phyloP scores from a whole-genome alignment of 1,284 basidiomycete genomes.

The Puccinia polysora region DNA sequence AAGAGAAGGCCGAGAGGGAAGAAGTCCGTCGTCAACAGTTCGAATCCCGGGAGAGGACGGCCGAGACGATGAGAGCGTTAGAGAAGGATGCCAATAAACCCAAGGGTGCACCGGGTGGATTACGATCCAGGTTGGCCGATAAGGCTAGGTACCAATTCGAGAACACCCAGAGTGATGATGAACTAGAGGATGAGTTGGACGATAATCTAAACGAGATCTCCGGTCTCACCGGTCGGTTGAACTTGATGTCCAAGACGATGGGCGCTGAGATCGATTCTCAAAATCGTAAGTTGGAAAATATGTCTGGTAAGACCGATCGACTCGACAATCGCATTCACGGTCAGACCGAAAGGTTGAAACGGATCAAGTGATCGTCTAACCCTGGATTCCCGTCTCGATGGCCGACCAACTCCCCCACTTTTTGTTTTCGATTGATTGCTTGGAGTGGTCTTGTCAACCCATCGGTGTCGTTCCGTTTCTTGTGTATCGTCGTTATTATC shows the following conservation, averaged over 20 bases:
- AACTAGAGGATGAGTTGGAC: slow-evolving; percentile 72
- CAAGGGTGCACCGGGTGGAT: slow-evolving; percentile 46
- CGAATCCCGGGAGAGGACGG: slow-evolving; percentile 79
- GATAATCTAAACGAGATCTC: slow-evolving; percentile 85
- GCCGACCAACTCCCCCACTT: too few species aligned
- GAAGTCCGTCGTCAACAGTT: slow-evolving; percentile 77
- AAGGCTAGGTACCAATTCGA: slow-evolving; percentile 87
- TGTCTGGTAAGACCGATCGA: slow-evolving; percentile 65
- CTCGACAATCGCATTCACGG: slow-evolving; percentile 56
- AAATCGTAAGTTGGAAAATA: slow-evolving; percentile 66
- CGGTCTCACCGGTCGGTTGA: slow-evolving; percentile 73
- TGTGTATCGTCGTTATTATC: too few species aligned
- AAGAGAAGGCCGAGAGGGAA: slow-evolving; percentile 79
- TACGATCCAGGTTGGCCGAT: slow-evolving; percentile 34
- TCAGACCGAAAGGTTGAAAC: slow-evolving; percentile 37
- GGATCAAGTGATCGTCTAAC: slow-evolving; percentile 19
- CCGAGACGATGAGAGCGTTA: slow-evolving; percentile 59
- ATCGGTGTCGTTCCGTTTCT: too few species aligned
- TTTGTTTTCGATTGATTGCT: too few species aligned
- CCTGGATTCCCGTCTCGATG: too few species aligned
- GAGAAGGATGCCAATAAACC: slow-evolving; percentile 28
- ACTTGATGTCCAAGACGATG: slow-evolving; percentile 77
- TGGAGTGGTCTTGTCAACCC: too few species aligned
- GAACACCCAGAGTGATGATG: slow-evolving; percentile 89
- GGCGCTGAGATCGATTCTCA: slow-evolving; percentile 71